These are phyloP conservation scores for Oleoguttula mirabilis DNA, from an alignment of 495 filamentous ascomycete species.

Conservation along the genomic window DNA sequence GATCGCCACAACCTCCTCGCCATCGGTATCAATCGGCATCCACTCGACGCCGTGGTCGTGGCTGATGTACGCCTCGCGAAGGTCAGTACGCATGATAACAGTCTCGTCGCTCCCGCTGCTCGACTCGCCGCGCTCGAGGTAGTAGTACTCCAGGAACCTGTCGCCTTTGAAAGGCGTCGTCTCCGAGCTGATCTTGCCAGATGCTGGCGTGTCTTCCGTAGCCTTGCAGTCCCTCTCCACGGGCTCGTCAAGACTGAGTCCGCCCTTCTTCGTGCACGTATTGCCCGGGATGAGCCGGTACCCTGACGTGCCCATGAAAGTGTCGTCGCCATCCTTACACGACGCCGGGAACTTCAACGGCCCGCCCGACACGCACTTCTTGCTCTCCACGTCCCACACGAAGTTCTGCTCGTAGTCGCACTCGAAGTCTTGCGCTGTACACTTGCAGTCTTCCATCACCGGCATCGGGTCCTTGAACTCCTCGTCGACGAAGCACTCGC, in stretches of 20 bases:
- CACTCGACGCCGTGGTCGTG: conserved; percentile 81
- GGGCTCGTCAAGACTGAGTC: conserved; percentile 45
- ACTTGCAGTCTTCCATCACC: conserved; percentile 59
- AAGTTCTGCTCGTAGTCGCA: conserved; percentile 94
- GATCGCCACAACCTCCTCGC: conserved; percentile 49
- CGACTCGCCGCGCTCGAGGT: conserved; percentile 66
- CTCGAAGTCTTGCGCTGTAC: conserved; percentile 74
- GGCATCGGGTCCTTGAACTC: conserved; percentile 64
- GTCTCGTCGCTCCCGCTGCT: conserved; percentile 63
- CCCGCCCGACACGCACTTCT: conserved; percentile 50
- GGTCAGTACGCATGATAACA: conserved; percentile 61
- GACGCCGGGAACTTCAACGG: conserved; percentile 38
- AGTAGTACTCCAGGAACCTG: conserved; percentile 52
- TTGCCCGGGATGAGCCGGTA: conserved; percentile 91
- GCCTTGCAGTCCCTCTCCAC: conserved; percentile 47
- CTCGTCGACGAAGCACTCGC: conserved; percentile 70
- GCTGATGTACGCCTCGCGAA: conserved; percentile 53
- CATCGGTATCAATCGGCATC: conserved; percentile 49
- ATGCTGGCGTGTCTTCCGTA: conserved; percentile 34
- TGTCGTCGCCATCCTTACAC: conserved; percentile 56
- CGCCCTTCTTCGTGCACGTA: conserved; percentile 49
- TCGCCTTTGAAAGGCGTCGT: conserved; percentile 46
- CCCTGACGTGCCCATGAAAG: conserved; percentile 71
- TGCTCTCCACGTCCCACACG: conserved; percentile 43
- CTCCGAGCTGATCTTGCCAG: conserved; percentile 48